Evolutionary conservation across 257 asterid genomes (phyloP).

Genomic region (Solanum chiquidenum): DNA sequence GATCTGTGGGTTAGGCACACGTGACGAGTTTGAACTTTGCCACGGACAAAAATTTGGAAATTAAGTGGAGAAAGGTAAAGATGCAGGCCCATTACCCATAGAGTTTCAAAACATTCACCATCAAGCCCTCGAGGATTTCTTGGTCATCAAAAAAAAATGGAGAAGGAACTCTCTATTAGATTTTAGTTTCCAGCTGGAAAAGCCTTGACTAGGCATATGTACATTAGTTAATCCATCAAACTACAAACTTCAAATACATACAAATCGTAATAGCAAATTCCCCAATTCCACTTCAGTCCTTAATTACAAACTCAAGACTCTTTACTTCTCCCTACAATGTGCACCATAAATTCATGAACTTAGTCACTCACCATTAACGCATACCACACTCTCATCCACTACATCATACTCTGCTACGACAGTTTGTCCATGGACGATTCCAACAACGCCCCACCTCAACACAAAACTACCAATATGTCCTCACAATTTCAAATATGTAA

Average conservation of each 20-base stretch:
- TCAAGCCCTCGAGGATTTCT: neutral
- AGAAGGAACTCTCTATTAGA: neutral
- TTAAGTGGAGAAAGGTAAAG: neutral
- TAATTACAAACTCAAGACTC: neutral
- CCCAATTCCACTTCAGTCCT: neutral
- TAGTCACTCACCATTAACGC: neutral
- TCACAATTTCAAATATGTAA: neutral
- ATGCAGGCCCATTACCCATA: neutral
- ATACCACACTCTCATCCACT: neutral
- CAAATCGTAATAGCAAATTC: neutral
- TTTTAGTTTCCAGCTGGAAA: neutral
- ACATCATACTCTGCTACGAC: neutral
- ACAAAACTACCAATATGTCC: neutral
- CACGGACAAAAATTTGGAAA: neutral
- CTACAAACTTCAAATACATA: neutral
- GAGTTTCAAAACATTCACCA: neutral
- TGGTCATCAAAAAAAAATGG: neutral
- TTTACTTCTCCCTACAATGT: neutral
- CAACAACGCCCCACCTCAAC: neutral
- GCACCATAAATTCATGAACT: neutral
- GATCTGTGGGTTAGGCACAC: neutral
- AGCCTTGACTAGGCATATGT: neutral
- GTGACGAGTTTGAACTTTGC: neutral
- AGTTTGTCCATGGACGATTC: neutral
- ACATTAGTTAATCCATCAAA: neutral